Evolutionary conservation across 257 asterid genomes (phyloP), one percentile per base, ranked within the genome.

Genomic region (Solanum lycopersicoides): DNA sequence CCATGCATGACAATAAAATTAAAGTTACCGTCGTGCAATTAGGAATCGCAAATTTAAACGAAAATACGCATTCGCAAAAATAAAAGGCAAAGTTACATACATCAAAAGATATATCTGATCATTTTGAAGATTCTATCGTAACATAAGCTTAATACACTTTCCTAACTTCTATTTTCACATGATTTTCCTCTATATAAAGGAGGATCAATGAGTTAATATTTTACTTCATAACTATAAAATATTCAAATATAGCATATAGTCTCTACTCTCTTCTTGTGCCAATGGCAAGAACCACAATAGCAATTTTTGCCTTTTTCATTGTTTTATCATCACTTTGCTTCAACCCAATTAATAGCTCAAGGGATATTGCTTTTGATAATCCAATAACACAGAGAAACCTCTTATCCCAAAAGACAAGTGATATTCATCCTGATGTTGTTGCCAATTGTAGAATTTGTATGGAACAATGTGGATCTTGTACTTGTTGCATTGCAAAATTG

Each of bases 261-360:
- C 44, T 34, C 25, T 4, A 2, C 28, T 72, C 28, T 42, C 20
- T 21, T 3, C 60, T 13, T 44, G 65, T 14, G 13, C 65, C 84
- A 79, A 79, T 79, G 84, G 65, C 84, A 79, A 79, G 65, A 79
- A 25, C 16, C 41, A 45, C 14, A 25, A 7, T 44, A 79, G 1
- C 41, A 15, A 4, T 25, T 45, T 79, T 79, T 79, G 25, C 41
- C 39, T n/a, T 79, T 79, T 79, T 79, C 41, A 45, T 79, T 25
- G 65, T 79, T 79, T 4, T 79, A 44, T 77, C 83, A 41, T 12
- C 84, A 44, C 65, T 77, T 77, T 79, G n/a, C 84, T 79, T 79
- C 41, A 45, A 15, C 25, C 41, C 8, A 79, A 79, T 28, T 45
- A 0, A 1, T 45, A 44, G 39, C 41, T 79, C 84, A 44, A 53